These are phyloP conservation scores for Pulveroboletus sp. DNA, from an alignment of 768 basidiomycete species.

Conservation along the genomic window DNA sequence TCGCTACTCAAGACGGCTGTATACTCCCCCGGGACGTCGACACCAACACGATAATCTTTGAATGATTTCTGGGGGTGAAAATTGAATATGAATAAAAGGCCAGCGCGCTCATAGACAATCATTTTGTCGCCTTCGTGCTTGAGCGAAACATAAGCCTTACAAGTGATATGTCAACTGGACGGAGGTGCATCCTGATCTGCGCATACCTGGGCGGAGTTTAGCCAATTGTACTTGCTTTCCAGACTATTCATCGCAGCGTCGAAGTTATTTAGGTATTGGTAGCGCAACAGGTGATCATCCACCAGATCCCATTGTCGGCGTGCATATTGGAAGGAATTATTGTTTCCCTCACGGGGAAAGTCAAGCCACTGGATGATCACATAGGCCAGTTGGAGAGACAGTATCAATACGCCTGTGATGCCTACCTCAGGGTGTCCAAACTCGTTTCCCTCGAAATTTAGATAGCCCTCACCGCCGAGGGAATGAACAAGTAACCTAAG, in stretches of 20 bases:
- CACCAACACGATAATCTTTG: slow-evolving; percentile 90
- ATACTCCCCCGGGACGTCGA: slow-evolving; percentile 84
- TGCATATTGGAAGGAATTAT: slow-evolving; percentile 95
- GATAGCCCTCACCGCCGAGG: slow-evolving; percentile 93
- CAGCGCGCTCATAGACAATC: slow-evolving; percentile 89
- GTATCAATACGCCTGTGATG: neutral
- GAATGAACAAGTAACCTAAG: slow-evolving; percentile 81
- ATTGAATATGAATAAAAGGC: slow-evolving; percentile 94
- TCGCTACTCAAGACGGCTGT: slow-evolving; percentile 76
- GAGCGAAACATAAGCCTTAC: slow-evolving; percentile 84
- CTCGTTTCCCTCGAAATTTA: slow-evolving; percentile 98
- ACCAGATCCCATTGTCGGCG: slow-evolving; percentile 95
- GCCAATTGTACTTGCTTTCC: slow-evolving; percentile 81
- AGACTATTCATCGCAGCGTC: slow-evolving; percentile 87
- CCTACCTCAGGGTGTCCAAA: slow-evolving; percentile 95
- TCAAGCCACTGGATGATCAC: slow-evolving; percentile 80
- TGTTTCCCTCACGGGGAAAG: slow-evolving; percentile 94
- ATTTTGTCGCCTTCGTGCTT: slow-evolving; percentile 94
- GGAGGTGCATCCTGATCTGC: neutral
- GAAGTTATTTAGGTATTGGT: slow-evolving; percentile 91
- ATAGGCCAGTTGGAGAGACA: neutral
- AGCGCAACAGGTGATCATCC: slow-evolving; percentile 82
- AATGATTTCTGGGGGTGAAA: slow-evolving; percentile 91
- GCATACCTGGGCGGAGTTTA: slow-evolving; percentile 69
- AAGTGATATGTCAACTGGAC: slow-evolving; percentile 6